phyloP scores from a whole-genome alignment of 345 rosid species.

The Microthlaspi erraticum region DNA sequence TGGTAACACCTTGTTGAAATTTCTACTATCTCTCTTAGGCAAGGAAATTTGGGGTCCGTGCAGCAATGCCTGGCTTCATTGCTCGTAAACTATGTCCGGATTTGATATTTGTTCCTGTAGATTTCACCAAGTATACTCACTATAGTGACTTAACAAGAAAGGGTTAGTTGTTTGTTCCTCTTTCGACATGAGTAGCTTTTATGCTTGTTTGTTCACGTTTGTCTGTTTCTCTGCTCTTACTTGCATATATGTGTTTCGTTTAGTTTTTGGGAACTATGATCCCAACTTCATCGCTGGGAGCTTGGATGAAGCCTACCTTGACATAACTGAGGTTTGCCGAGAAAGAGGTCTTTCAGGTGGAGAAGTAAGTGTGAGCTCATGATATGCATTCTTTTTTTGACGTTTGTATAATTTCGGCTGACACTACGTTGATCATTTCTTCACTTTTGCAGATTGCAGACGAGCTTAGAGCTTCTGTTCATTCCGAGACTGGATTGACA shows the following conservation, averaged over 20 bases:
- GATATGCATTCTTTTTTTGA: conserved; percentile 22
- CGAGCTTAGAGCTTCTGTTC: conserved; percentile 72
- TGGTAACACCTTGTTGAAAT: not conserved
- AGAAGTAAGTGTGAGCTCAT: conserved; percentile 58
- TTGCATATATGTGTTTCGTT: conserved; percentile 20
- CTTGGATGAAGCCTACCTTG: conserved; percentile 97
- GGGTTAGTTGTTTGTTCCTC: conserved; percentile 54
- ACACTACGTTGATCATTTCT: conserved; percentile 16
- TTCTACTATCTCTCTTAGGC: conserved; percentile 56
- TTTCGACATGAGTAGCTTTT: conserved; percentile 13
- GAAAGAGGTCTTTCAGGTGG: conserved; percentile 65
- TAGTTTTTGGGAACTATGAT: conserved; percentile 81
- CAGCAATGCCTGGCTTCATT: conserved; percentile 99
- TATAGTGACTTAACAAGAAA: conserved; percentile 82
- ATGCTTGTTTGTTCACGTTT: not conserved
- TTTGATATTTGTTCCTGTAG: conserved; percentile 74
- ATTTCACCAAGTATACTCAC: conserved; percentile 79
- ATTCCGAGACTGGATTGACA: conserved; percentile 84
- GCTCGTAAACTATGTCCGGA: conserved; percentile 83
- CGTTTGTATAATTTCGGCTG: not conserved
- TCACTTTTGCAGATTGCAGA: conserved; percentile 70
- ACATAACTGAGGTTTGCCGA: conserved; percentile 77
- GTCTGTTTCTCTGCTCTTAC: conserved; percentile 38
- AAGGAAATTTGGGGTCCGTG: conserved; percentile 86
- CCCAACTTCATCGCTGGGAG: conserved; percentile 74